Evolutionary conservation across 805 yeast species (phyloP), one percentile per base, ranked within the genome.

Genomic region (Hanseniaspora occidentalis): DNA sequence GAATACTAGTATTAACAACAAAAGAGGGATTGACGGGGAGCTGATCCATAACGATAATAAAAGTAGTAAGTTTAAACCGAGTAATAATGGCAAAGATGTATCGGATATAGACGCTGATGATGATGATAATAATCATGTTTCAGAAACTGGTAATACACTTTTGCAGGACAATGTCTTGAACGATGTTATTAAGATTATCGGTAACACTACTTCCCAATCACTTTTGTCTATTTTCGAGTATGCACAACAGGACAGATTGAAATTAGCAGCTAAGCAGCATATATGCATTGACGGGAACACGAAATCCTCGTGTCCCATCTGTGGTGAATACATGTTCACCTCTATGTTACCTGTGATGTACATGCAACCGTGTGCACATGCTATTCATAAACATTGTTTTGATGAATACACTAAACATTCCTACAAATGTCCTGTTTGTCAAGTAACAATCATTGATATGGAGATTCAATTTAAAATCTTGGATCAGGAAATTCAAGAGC

Each of bases 351-450:
- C 85, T 9, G 94, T 86, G 34, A 94, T 85, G 17, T 86, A 88
- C 57, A 85, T 88, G 95, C 66, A 71, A 37, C 66, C 69, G 3
- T 88, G 97, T 61, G 96, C 96, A 2, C 97, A 88, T 60, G 84
- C 95, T 29, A 88, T 88, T 43, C 97, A 88, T 61, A 84, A 85
- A 56, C 53, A 58, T 21, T 88, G 97, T 58, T 86, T 77, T 57
- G 79, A 79, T 45, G 89, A 84, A 47, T 77, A 81, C 56, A 74
- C 84, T n/a, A 71, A 77, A 48, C 85, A 82, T 54, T 75, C 83
- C 13, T 88, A 85, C 66, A 84, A 84, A 56, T 88, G 97, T 58
- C 97, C 97, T 1, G 70, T 84, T 2, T 88, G 97, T 56, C 79
- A 84, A 41, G 76, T 82, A 49, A 80, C 95, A 0, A 75, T 89